Conservation (phyloP, 2,329 filamentous ascomycete genomes). For the Claviceps purpurea region DNA sequence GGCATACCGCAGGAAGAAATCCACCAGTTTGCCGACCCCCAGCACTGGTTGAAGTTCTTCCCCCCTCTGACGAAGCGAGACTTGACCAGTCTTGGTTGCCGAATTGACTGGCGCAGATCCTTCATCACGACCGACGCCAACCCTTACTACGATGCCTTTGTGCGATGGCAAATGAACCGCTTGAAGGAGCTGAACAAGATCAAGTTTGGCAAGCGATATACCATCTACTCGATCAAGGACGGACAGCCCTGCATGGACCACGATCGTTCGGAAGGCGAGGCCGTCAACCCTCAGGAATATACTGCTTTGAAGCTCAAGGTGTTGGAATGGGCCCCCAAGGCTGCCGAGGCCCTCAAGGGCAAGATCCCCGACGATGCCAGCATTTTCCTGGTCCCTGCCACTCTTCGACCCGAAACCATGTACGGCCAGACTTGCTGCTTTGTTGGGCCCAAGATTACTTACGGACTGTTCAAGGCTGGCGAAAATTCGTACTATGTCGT, state of each 20-base stretch:
- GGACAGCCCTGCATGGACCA: slow-evolving; percentile 35
- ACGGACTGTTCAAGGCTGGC: slow-evolving; percentile 72
- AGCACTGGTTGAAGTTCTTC: slow-evolving; percentile 86
- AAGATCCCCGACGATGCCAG: slow-evolving; percentile 68
- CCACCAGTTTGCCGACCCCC: slow-evolving; percentile 82
- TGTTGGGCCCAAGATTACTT: slow-evolving; percentile 77
- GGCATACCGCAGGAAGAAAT: slow-evolving; percentile 83
- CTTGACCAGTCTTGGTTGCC: slow-evolving; percentile 67
- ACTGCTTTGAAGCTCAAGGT: slow-evolving; percentile 84
- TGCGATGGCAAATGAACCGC: slow-evolving; percentile 94
- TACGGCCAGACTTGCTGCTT: slow-evolving; percentile 97
- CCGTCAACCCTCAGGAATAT: slow-evolving; percentile 73
- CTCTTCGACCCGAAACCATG: slow-evolving; percentile 93
- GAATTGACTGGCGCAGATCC: slow-evolving; percentile 85
- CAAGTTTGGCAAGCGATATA: slow-evolving; percentile 85
- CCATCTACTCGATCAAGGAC: slow-evolving; percentile 54
- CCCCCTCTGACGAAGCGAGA: slow-evolving; percentile 50
- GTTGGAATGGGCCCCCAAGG: slow-evolving; percentile 72
- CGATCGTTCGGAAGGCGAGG: slow-evolving; percentile 32
- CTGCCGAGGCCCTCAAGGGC: slow-evolving; percentile 55
- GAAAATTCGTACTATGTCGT: slow-evolving; percentile 73
- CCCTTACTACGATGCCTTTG: slow-evolving; percentile 90
- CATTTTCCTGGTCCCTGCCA: slow-evolving; percentile 84
- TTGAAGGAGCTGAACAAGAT: slow-evolving; percentile 84
- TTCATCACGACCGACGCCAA: slow-evolving; percentile 95